Base-by-base conservation (phyloP, 768 basidiomycete species). In the Xerocomus brunneocitrinus region DNA sequence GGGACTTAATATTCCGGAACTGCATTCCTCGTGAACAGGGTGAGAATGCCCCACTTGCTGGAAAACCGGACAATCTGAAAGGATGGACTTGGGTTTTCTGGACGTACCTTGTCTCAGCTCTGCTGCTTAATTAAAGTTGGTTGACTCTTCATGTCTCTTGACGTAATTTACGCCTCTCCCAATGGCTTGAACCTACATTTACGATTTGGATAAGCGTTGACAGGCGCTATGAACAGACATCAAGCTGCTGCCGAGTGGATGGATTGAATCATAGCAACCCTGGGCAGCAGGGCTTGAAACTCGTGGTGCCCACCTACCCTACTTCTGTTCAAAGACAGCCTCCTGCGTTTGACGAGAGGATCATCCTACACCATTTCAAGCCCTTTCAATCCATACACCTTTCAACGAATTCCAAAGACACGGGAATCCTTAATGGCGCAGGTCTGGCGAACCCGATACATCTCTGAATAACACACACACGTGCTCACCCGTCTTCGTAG, bases 1-100 rank as follows among this genome's bases (percentile, higher is more conserved):
- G 58, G 30, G 55, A 59, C 25, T 41, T 71, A 52, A 57, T 72
- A 46, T 54, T 45, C 16, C 59, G 57, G 14, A 63, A 64, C 47
- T 56, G 51, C 42, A 19, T 58, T 46, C 39, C 47, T 49, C 44
- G 46, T 35, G 51, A 54, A 31, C 49, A n/a, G 49, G 6, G 39
- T 35, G 50, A 49, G n/a, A 39, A 42, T 41, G n/a, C 27, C 14
- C 25, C 35, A 30, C 47, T 34, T 32, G 24, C 19, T 8, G 48
- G 42, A 43, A 47, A 38, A 31, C 55, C 19, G 8, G 52, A 24
- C 3, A 28, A 52, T 24, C 3, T 24, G 13, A 52, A 40, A 36
- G 51, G 62, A 30, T 54, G 59, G 59, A 45, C 25, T 40, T 55
- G 55, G 57, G 47, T 35, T 35, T 9, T 55, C 22, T 54, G 62